These are phyloP conservation scores for Ceratocystis variospora DNA, from an alignment of 2,329 filamentous ascomycete genomes.

Conservation along the genomic window DNA sequence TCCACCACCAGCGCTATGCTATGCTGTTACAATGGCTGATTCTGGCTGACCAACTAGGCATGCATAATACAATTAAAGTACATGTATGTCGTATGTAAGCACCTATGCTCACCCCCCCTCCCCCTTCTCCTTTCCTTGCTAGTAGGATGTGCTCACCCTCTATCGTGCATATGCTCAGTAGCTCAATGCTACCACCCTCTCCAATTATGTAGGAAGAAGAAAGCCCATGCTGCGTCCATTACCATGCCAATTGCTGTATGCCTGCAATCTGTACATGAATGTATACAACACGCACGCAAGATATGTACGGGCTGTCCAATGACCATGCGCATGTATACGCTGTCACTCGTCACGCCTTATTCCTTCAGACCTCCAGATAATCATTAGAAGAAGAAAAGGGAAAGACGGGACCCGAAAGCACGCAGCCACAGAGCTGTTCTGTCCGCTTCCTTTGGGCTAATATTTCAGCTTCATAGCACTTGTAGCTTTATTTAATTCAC, in stretches of 20 bases:
- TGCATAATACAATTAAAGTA: background rate
- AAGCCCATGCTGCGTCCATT: background rate
- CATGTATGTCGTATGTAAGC: background rate
- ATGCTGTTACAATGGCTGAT: background rate
- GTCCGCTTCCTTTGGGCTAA: too few species aligned
- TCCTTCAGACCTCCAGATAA: background rate
- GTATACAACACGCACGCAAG: background rate
- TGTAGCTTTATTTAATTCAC: too few species aligned
- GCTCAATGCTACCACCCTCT: constrained; percentile 1
- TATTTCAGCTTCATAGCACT: too few species aligned
- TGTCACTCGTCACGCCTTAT: background rate
- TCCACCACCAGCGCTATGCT: background rate
- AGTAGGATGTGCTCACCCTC: constrained; percentile 5
- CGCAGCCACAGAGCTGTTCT: background rate
- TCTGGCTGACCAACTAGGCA: background rate
- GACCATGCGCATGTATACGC: background rate
- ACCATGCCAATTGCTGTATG: background rate
- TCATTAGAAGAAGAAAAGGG: too few species aligned
- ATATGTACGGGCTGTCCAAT: too few species aligned
- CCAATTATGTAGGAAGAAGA: background rate
- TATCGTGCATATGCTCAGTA: background rate
- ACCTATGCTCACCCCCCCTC: background rate
- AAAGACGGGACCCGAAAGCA: background rate
- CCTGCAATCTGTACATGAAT: background rate
- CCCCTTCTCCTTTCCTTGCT: background rate